phyloP scores from a whole-genome alignment of 768 basidiomycete species.

The Kwoniella sp. region DNA sequence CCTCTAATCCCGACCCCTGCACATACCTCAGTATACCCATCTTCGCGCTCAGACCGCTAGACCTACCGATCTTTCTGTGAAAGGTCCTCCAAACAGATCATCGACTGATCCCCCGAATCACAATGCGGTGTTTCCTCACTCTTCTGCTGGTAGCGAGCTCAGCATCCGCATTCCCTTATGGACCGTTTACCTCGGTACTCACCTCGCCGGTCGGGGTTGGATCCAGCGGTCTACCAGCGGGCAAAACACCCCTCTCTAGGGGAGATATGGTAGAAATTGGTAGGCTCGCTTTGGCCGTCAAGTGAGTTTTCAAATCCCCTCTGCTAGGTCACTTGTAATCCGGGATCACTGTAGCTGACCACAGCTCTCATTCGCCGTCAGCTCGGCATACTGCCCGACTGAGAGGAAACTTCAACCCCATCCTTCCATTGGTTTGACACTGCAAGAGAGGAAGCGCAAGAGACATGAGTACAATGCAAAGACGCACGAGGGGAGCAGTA shows the following conservation, averaged over 20 bases:
- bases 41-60: no score
- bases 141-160: not conserved
- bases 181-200: constrained; percentile 5
- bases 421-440: not conserved
- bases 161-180: not conserved
- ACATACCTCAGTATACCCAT: not conserved
- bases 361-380: no score
- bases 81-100: no score
- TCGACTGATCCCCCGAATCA: not conserved
- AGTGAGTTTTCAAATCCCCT: constrained; percentile 6
- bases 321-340: no score
- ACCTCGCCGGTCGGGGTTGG: not conserved
- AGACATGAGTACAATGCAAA: not conserved
- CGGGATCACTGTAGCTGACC: no score
- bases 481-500: constrained; percentile 6
- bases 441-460: constrained; percentile 3
- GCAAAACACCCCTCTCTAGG: constrained; percentile 13
- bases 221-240: constrained; percentile 9
- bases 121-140: not conserved
- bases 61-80: no score
- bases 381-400: constrained; percentile 21
- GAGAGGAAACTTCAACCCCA: constrained; percentile 21
- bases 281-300: constrained; percentile 23
- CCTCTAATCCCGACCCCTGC: no score
- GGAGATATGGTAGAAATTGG: constrained; percentile 24